phyloP scores from a whole-genome alignment of 2,329 filamentous ascomycete genomes.

The Colletotrichum spinosum region DNA sequence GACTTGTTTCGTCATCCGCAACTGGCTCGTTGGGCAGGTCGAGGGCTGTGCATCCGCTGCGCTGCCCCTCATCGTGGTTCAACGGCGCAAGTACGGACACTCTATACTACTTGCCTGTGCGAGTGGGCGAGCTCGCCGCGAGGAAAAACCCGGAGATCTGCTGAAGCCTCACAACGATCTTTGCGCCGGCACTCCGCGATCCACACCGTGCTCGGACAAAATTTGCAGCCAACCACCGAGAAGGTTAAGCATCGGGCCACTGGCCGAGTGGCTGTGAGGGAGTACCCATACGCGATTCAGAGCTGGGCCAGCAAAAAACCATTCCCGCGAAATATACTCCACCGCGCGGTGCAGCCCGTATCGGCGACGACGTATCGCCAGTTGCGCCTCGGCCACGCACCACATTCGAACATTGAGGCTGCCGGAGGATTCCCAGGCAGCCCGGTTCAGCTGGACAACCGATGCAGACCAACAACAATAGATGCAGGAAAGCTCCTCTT shows the following conservation, averaged over 20 bases:
- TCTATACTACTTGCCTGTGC: too few species aligned
- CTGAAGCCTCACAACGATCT: slow-evolving; percentile 32
- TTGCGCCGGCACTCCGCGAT: slow-evolving; percentile 24
- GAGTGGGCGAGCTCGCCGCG: slow-evolving; percentile 12
- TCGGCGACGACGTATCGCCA: slow-evolving; percentile 20
- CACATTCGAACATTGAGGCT: slow-evolving; percentile 14
- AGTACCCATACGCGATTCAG: slow-evolving; percentile 24
- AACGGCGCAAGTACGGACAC: too few species aligned
- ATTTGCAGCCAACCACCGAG: slow-evolving; percentile 30
- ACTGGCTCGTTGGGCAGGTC: slow-evolving; percentile 32
- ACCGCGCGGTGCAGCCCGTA: slow-evolving; percentile 21
- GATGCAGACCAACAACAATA: slow-evolving; percentile 25
- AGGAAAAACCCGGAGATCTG: slow-evolving; percentile 23
- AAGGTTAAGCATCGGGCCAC: slow-evolving; percentile 24
- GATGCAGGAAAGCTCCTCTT: slow-evolving; percentile 15
- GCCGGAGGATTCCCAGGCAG: slow-evolving; percentile 14
- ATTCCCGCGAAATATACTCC: slow-evolving; percentile 25
- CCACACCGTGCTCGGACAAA: slow-evolving; percentile 25
- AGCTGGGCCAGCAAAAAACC: slow-evolving; percentile 27
- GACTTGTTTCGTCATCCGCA: slow-evolving; percentile 33
- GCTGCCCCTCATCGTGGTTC: slow-evolving; percentile 21
- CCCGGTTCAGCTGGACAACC: not conserved
- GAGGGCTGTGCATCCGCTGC: slow-evolving; percentile 29
- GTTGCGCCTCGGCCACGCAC: slow-evolving; percentile 9
- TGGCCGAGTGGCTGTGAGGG: not conserved